Evolutionary conservation across 2,329 filamentous ascomycete species (phyloP), one percentile per base, ranked within the genome.

Genomic region (Cytospora mali): DNA sequence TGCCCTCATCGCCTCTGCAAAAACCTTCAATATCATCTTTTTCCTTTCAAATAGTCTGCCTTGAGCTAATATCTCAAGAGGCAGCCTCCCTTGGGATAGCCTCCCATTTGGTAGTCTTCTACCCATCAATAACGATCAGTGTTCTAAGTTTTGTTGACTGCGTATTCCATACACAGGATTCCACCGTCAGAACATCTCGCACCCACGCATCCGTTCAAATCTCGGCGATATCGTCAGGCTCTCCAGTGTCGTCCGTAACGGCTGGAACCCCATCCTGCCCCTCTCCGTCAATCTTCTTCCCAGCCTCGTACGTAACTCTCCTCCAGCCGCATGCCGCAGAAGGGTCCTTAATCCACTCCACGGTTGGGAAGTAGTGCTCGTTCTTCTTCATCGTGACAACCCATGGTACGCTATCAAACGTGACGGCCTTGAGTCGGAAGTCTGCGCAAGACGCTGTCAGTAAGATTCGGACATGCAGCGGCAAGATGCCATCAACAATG

Each of bases 321-420:
- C 60, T 33, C 65, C 62, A 66, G 31, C 65, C 54, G 23, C 59
- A 65, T 54, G 60, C 62, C 6, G 51, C 62, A 7, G 53, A 54
- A 4, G 48, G 58, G 49, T 66, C 87, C 52, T 66, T 89, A 75
- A 87, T 84, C 82, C 86, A 88, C 71, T 90, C 88, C 75, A 86
- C 84, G 0, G 86, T 89, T 0, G 88, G 87, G 76, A 90, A 90
- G 75, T 99, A 99, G 76, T 99, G 95, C 74, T 99, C 94, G 70
- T 97, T 97, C 85, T 98, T 98, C 87, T 99, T 99, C 91, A 99
- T 97, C 10, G 95, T 99, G 46, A 96, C 92, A n/a, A 99, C 93
- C 93, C 95, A 99, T 4, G 94, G 94, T 11, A 99, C 93, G 71
- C 96, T 96, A 75, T 99, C 95, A 72, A 99, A 99, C 0, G 95